Percentiles rank a stretch among this genome's conserved stretches.
These are phyloP conservation scores for Macadamia integrifolia DNA, from an alignment of 164 flowering plant species.

Conservation along the genomic window DNA sequence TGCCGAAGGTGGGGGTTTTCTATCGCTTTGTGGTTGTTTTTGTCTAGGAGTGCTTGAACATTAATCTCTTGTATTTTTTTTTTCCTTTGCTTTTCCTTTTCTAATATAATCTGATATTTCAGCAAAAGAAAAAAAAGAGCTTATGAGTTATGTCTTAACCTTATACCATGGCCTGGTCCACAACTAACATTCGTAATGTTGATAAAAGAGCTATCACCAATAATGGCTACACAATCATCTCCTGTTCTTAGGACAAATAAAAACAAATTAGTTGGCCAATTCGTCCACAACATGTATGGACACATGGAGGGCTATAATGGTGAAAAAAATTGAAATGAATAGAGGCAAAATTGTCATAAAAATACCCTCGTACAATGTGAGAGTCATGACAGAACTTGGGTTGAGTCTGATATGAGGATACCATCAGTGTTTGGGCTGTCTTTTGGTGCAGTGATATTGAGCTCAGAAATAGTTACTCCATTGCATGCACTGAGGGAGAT, in stretches of 20 bases:
- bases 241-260: slow-evolving; percentile 16
- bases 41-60: too few species aligned
- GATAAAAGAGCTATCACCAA: slow-evolving; percentile 19
- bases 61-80: too few species aligned
- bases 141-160: slow-evolving; percentile 17
- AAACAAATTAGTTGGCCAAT: not conserved
- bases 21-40: too few species aligned
- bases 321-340: not conserved
- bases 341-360: not conserved
- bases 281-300: not conserved
- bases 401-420: slow-evolving; percentile 18
- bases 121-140: too few species aligned
- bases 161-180: slow-evolving; percentile 57
- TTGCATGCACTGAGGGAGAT: slow-evolving; percentile 2
- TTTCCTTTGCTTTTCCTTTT: too few species aligned
- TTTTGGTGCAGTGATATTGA: slow-evolving; percentile 1
- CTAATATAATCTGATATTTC: too few species aligned
- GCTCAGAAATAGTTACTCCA: slow-evolving; percentile 6
- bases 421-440: slow-evolving; percentile 29
- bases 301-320: not conserved
- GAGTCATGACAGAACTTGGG: slow-evolving; percentile 2
- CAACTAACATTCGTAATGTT: slow-evolving; percentile 27
- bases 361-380: too few species aligned
- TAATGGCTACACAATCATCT: slow-evolving; percentile 48
- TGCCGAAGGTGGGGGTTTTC: too few species aligned